phyloP scores from a whole-genome alignment of 2,329 filamentous ascomycete species.

The Fusarium ramigenum region DNA sequence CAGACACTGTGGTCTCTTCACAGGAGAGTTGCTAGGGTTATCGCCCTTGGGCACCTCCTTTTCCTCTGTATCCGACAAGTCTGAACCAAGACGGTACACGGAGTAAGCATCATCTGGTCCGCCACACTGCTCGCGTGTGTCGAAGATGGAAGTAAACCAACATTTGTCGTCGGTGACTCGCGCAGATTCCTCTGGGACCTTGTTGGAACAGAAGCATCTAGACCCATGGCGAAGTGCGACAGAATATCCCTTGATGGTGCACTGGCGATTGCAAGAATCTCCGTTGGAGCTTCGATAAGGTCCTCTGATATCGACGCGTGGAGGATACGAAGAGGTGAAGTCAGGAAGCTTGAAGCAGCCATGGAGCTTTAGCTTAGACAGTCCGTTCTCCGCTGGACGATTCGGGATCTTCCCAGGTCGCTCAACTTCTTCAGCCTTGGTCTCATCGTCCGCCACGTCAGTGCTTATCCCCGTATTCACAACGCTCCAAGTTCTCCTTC shows the following conservation, averaged over 20 bases:
- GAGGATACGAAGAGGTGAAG: neutral
- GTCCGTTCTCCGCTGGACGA: rapidly evolving
- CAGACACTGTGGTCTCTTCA: neutral
- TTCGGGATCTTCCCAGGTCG: too few relatives aligned
- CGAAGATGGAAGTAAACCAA: neutral
- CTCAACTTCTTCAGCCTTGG: neutral
- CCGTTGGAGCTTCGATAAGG: neutral
- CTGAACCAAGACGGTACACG: neutral
- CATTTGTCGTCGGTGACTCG: neutral
- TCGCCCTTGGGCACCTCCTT: neutral
- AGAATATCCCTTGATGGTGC: neutral
- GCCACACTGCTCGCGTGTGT: neutral
- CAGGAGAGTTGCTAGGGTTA: neutral
- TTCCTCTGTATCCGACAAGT: neutral
- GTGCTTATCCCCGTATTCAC: neutral
- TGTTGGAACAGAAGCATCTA: neutral
- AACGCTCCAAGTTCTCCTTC: neutral
- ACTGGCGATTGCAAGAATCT: neutral
- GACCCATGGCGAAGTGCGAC: neutral
- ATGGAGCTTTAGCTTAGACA: neutral
- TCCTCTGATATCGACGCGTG: neutral
- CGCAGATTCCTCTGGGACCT: neutral
- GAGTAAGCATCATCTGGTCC: neutral
- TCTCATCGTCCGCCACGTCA: neutral
- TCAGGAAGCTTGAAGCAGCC: neutral